Percentiles rank a stretch among this genome's conserved stretches.
Conservation (phyloP, 192 early-diverging fungal genomes). For the Podila clonocystis region DNA sequence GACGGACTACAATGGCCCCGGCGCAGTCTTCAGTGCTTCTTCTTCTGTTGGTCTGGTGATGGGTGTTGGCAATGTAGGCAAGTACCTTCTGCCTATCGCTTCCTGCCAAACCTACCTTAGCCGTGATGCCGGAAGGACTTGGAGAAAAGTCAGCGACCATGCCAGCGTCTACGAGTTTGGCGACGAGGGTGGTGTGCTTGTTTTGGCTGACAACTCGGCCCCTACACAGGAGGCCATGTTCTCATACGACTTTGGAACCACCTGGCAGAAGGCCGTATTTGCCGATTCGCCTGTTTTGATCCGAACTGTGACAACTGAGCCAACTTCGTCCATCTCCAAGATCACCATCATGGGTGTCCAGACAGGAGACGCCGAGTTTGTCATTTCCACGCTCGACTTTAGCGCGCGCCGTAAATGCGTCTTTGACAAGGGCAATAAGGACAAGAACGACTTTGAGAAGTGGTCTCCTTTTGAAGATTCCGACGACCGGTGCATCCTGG, state of each 20-base stretch:
- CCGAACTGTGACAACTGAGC: slow-evolving; percentile 67
- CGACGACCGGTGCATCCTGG: slow-evolving; percentile 71
- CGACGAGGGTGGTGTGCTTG: slow-evolving; percentile 89
- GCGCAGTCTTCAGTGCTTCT: slow-evolving; percentile 71
- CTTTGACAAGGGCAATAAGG: slow-evolving; percentile 57
- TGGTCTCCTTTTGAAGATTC: slow-evolving; percentile 82
- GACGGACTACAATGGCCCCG: slow-evolving; percentile 69
- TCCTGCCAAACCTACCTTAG: slow-evolving; percentile 81
- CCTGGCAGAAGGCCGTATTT: slow-evolving; percentile 76
- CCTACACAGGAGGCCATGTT: slow-evolving; percentile 75
- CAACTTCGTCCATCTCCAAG: slow-evolving; percentile 72
- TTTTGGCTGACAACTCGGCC: slow-evolving; percentile 76
- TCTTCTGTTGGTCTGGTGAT: slow-evolving; percentile 85
- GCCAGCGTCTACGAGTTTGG: slow-evolving; percentile 86
- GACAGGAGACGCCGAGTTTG: slow-evolving; percentile 12
- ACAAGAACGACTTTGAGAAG: slow-evolving; percentile 87
- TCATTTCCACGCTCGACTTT: slow-evolving; percentile 48
- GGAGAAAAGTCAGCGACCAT: slow-evolving; percentile 76
- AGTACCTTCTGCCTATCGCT: slow-evolving; percentile 63
- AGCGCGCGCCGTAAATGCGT: slow-evolving; percentile 56
- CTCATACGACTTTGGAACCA: slow-evolving; percentile 83
- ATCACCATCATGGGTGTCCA: slow-evolving; percentile 77
- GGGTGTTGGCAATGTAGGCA: slow-evolving; percentile 92
- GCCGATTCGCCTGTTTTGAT: slow-evolving; percentile 68
- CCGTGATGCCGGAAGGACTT: slow-evolving; percentile 86